phyloP scores from a whole-genome alignment of 768 basidiomycete species.

The Vishniacozyma victoriae region DNA sequence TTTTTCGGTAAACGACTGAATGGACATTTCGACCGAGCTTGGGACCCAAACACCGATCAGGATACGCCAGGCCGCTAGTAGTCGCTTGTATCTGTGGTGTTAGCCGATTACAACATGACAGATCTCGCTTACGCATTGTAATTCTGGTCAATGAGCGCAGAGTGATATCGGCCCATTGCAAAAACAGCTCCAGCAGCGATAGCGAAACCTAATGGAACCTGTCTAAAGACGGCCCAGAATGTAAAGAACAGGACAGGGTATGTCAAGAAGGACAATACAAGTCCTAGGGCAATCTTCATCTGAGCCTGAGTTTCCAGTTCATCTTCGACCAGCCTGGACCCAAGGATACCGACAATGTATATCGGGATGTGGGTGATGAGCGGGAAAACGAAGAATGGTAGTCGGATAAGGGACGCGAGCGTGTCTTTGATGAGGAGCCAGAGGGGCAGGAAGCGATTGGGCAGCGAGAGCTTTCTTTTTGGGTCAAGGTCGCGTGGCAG shows the following conservation, averaged over 20 bases:
- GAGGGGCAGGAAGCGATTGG: constrained; percentile 75
- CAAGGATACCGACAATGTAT: constrained; percentile 72
- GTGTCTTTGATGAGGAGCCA: constrained; percentile 72
- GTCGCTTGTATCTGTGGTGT: constrained; percentile 64
- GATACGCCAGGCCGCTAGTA: constrained; percentile 92
- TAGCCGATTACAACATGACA: not conserved
- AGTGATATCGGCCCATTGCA: constrained; percentile 78
- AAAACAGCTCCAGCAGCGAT: constrained; percentile 65
- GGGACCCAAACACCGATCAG: constrained; percentile 92
- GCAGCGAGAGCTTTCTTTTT: constrained; percentile 63
- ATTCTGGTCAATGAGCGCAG: constrained; percentile 74
- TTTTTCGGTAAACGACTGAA: constrained; percentile 55
- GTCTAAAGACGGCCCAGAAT: constrained; percentile 77
- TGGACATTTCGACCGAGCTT: constrained; percentile 70
- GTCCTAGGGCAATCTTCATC: constrained; percentile 85
- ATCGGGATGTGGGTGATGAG: constrained; percentile 58
- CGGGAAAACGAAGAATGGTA: constrained; percentile 87
- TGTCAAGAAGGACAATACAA: constrained; percentile 64
- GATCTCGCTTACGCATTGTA: constrained; percentile 63
- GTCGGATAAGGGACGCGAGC: constrained; percentile 60
- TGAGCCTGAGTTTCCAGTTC: constrained; percentile 95
- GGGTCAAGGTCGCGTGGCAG: constrained; percentile 81
- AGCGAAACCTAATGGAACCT: constrained; percentile 66
- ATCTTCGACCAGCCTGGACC: constrained; percentile 66
- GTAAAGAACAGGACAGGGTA: constrained; percentile 80